These are phyloP conservation scores for Kwoniella sp. DNA, from an alignment of 768 basidiomycete genomes.

Conservation along the genomic window DNA sequence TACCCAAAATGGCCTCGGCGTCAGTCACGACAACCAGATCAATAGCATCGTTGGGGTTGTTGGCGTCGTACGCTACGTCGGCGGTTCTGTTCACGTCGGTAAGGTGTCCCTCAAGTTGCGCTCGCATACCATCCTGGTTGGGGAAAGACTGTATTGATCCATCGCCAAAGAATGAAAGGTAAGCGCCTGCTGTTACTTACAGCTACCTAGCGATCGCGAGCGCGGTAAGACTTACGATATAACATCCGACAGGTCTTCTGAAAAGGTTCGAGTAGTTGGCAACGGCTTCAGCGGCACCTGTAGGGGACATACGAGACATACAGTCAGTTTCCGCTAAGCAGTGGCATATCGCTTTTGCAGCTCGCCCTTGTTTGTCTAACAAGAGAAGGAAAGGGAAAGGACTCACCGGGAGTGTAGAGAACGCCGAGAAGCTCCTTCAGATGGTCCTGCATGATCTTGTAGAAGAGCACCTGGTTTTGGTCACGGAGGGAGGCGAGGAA, in stretches of 20 bases:
- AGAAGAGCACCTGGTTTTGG: constrained; percentile 71
- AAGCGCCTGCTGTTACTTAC: too few species aligned
- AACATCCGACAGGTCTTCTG: constrained; percentile 63
- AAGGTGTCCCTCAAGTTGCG: constrained; percentile 62
- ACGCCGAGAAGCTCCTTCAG: constrained; percentile 70
- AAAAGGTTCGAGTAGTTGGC: constrained; percentile 81
- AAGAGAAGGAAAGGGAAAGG: background rate
- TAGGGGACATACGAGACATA: background rate
- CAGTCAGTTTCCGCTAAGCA: background rate
- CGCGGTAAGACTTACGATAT: constrained; percentile 15
- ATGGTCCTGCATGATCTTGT: constrained; percentile 66
- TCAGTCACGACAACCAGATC: constrained; percentile 83
- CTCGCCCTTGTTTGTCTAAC: background rate
- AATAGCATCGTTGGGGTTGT: constrained; percentile 58
- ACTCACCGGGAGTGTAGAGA: constrained; percentile 78
- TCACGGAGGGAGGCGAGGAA: constrained; percentile 60
- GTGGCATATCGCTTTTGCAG: background rate
- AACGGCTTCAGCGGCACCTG: constrained; percentile 69
- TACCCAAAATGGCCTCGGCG: constrained; percentile 81
- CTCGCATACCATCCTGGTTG: constrained; percentile 71
- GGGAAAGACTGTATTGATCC: constrained; percentile 63
- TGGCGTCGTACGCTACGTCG: constrained; percentile 47
- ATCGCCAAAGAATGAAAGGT: too few species aligned
- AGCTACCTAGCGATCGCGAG: background rate
- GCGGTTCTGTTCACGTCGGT: constrained; percentile 52